A percentile compares a stretch with the other conserved stretches of the same genome.
phyloP scores from a whole-genome alignment of 2,329 filamentous ascomycete genomes.

The Aspergillus udagawae region DNA sequence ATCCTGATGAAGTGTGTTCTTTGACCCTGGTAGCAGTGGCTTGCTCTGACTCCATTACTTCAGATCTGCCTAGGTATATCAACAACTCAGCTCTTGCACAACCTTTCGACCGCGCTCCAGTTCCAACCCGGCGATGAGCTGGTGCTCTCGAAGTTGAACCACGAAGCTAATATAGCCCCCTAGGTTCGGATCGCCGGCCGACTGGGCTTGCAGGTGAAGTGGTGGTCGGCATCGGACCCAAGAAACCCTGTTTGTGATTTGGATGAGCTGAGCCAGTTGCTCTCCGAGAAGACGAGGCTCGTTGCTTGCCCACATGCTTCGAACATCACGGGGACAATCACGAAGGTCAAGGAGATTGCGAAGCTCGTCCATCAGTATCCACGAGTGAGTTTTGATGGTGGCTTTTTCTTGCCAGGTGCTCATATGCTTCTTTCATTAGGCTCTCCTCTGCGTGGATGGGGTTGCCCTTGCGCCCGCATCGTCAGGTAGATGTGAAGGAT shows the following conservation, averaged over 20 bases:
- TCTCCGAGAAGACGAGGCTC: slow-evolving; percentile 63
- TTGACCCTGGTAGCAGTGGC: too few species aligned
- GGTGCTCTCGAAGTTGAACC: slow-evolving; percentile 67
- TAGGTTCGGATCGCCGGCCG: slow-evolving; percentile 67
- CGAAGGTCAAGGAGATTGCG: slow-evolving; percentile 39
- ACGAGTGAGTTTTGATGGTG: slow-evolving; percentile 21
- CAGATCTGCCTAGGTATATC: slow-evolving; percentile 57
- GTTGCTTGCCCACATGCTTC: slow-evolving; percentile 70
- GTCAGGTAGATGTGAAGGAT: slow-evolving; percentile 62
- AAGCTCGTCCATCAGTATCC: slow-evolving; percentile 41
- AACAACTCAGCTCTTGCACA: slow-evolving; percentile 72
- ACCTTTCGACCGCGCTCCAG: slow-evolving; percentile 56
- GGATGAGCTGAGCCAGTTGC: slow-evolving; percentile 54
- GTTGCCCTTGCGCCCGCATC: slow-evolving; percentile 74
- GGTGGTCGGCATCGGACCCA: slow-evolving; percentile 57
- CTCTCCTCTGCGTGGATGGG: slow-evolving; percentile 68
- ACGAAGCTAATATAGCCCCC: slow-evolving; percentile 72
- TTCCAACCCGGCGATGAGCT: slow-evolving; percentile 61
- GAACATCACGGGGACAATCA: slow-evolving; percentile 70
- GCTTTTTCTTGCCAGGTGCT: background rate
- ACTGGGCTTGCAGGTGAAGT: slow-evolving; percentile 60
- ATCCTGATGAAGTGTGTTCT: slow-evolving; percentile 56
- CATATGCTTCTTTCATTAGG: slow-evolving; percentile 21
- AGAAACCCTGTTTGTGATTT: slow-evolving; percentile 57
- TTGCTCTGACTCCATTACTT: background rate